Conservation (phyloP, 1,139 yeast species). For the Hyphopichia wangnamkhiaoensis region DNA sequence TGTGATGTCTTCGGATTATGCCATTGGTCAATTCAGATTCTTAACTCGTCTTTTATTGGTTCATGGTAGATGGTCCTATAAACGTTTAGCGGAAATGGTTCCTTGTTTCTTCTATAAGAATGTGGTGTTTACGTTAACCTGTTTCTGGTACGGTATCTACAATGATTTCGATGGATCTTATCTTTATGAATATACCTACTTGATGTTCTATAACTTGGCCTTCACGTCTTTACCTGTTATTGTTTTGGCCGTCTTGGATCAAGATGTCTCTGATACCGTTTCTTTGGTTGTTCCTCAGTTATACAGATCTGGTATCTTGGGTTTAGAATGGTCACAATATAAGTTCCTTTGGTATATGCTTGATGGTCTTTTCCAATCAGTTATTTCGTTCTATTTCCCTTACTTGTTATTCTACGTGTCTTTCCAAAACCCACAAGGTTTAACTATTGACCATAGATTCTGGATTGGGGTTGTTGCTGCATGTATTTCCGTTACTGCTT, state of each 20-base stretch:
- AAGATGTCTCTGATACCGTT: slow-evolving; percentile 60
- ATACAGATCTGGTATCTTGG: slow-evolving; percentile 54
- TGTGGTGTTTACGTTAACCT: slow-evolving; percentile 59
- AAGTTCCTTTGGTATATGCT: slow-evolving; percentile 58
- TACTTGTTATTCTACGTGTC: slow-evolving; percentile 48
- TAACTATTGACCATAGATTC: slow-evolving; percentile 56
- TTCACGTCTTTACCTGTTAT: slow-evolving; percentile 65
- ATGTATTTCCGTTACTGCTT: slow-evolving; percentile 51
- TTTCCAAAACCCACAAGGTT: slow-evolving; percentile 51
- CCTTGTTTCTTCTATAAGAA: slow-evolving; percentile 67
- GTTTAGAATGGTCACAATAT: slow-evolving; percentile 53
- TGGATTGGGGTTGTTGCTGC: slow-evolving; percentile 56
- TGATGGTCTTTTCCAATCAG: slow-evolving; percentile 62
- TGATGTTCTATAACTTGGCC: slow-evolving; percentile 67
- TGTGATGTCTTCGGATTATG: slow-evolving; percentile 67
- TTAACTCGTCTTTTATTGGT: slow-evolving; percentile 55
- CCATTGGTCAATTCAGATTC: slow-evolving; percentile 63
- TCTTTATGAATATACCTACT: slow-evolving; percentile 59
- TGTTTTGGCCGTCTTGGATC: slow-evolving; percentile 59
- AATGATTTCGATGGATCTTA: slow-evolving; percentile 62
- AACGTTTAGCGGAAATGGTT: slow-evolving; percentile 62
- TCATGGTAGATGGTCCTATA: slow-evolving; percentile 68
- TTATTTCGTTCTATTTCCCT: slow-evolving; percentile 56
- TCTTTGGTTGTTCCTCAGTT: slow-evolving; percentile 61
- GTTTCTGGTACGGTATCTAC: slow-evolving; percentile 64